Base-by-base conservation (phyloP, 139 green algal species). In the Chlorella vulgaris region DNA sequence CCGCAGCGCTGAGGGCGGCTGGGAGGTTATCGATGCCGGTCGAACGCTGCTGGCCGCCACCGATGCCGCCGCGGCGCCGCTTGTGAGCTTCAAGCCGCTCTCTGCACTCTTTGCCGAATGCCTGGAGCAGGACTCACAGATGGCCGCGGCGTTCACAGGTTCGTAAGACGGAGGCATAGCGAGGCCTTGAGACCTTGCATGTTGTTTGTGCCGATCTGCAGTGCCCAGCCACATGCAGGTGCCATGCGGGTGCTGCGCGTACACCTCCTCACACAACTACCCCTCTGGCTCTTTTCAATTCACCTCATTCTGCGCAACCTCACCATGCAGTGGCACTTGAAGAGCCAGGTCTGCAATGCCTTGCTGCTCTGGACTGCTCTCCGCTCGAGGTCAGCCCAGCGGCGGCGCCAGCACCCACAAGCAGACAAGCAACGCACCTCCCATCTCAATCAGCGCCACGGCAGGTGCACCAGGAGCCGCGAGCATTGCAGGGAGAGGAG, bases 91-190 rank as follows among this genome's bases (percentile, higher is more conserved):
- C 35, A 38, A 26, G 3, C 53, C 73, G 22, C 35, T 69, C 35
- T 50, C 73, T 7, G 73, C 22, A 0, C 53, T 79, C 7, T 69
- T 79, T 38, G 35, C 53, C 26, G 51, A 68, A 1, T 79, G 73
- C 53, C 13, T 79, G 35, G 3, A 29, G 26, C 26, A 79, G 36
- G 53, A 79, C 73, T 79, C 73, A 10, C 73, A 79, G 36, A 6
- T 67, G 29, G 33, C 40, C n/a, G 73, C 51, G 15, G 53, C 13
- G 2, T 69, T 69, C 5, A 24, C 24, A 79, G 33, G 73, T 79
- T 50, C 31, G 43, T 7, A 4, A 4, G 42, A 5, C n/a, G n/a
- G n/a, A n/a, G n/a, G 3, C 55, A 7, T 18, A 26, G 69, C 5
- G n/a, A 3, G 55, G 55, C n/a, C 55, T 15, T 58, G 47, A 58